phyloP scores from a whole-genome alignment of 1,284 basidiomycete genomes.

The Schizophyllum commune region DNA sequence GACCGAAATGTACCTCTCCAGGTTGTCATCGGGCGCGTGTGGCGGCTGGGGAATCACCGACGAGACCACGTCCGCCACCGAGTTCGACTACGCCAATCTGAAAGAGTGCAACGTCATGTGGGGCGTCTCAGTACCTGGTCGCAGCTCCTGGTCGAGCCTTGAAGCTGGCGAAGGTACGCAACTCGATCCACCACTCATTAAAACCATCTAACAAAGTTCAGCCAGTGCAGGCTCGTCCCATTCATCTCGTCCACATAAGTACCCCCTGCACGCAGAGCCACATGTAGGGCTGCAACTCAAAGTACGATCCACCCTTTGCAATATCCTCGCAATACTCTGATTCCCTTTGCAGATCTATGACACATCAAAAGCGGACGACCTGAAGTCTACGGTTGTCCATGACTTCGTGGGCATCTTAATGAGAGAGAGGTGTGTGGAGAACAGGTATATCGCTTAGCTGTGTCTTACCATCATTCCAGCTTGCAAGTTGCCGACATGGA shows the following conservation, averaged over 20 bases:
- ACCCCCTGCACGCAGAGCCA: constrained; percentile 39
- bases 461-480: constrained; percentile 16
- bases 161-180: constrained; percentile 20
- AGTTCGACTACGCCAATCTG: constrained; percentile 42
- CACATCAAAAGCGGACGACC: constrained; percentile 26
- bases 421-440: constrained; percentile 47
- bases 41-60: constrained; percentile 63
- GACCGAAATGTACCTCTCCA: constrained; percentile 61
- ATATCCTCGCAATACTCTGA: neutral
- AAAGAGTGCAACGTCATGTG: constrained; percentile 57
- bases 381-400: constrained; percentile 52
- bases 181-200: constrained; percentile 5
- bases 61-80: constrained; percentile 22
- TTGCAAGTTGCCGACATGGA: constrained; percentile 29
- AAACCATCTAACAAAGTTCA: neutral
- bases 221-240: constrained; percentile 12
- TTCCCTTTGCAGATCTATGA: constrained; percentile 46
- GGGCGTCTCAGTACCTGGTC: constrained; percentile 64
- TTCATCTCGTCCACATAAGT: constrained; percentile 49
- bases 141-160: constrained; percentile 41
- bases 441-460: neutral
- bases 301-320: constrained; percentile 26
- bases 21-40: constrained; percentile 29
- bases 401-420: constrained; percentile 68
- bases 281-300: constrained; percentile 67